These are phyloP conservation scores for Drechmeria coniospora DNA, from an alignment of 2,329 filamentous ascomycete genomes.

Conservation along the genomic window DNA sequence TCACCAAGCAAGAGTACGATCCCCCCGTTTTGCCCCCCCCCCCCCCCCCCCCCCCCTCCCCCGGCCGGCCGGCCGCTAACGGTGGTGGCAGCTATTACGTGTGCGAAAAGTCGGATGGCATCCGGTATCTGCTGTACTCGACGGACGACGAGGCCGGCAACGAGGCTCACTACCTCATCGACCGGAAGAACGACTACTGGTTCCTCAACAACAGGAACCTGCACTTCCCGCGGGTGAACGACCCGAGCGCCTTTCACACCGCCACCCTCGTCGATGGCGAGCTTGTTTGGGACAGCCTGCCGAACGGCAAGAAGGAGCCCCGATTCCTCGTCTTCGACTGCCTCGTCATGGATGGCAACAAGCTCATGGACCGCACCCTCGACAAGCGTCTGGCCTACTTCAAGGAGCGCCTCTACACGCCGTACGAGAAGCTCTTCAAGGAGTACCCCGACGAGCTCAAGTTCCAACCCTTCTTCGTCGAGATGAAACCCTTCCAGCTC, in stretches of 20 bases:
- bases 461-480: constrained; percentile 64
- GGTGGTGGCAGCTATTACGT: constrained; percentile 59
- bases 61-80: too few relatives aligned
- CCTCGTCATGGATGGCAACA: constrained; percentile 62
- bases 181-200: constrained; percentile 97
- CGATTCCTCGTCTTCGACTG: constrained; percentile 92
- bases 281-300: constrained; percentile 69
- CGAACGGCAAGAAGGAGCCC: constrained; percentile 51
- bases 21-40: too few relatives aligned
- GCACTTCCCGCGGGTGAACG: constrained; percentile 62
- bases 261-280: constrained; percentile 85
- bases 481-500: constrained; percentile 81
- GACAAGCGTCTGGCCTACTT: constrained; percentile 86
- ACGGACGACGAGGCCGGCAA: constrained; percentile 43
- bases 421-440: constrained; percentile 48
- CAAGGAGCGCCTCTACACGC: constrained; percentile 57
- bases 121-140: constrained; percentile 88
- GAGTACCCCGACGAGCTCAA: constrained; percentile 53
- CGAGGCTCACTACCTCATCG: constrained; percentile 82
- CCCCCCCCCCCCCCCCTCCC: too few relatives aligned
- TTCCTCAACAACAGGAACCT: constrained; percentile 53
- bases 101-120: constrained; percentile 95
- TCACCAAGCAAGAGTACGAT: constrained; percentile 62
- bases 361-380: constrained; percentile 62
- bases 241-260: constrained; percentile 54